Evolutionary conservation across 2,329 filamentous ascomycete genomes (phyloP).

Genomic region (Colletotrichum sp.): DNA sequence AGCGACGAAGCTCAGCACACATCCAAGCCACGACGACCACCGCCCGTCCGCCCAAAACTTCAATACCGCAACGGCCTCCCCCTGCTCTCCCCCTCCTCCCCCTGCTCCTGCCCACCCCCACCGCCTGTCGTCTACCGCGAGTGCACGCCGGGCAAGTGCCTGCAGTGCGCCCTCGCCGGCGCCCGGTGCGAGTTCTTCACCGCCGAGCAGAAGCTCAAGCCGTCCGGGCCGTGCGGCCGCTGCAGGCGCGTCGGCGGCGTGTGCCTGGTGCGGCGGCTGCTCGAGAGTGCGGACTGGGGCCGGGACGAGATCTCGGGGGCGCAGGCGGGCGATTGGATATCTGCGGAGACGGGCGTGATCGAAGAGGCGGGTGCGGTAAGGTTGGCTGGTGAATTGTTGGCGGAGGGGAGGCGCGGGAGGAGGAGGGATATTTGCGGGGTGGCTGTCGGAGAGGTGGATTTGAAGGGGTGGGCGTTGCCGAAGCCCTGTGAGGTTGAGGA

Average conservation of each 20-base stretch:
- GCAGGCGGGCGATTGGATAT: neutral
- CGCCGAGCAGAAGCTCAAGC: neutral
- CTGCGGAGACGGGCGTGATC: neutral
- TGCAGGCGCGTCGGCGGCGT: neutral
- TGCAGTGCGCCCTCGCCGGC: neutral
- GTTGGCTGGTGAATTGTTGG: neutral
- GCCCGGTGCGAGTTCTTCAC: neutral
- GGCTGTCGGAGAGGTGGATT: neutral
- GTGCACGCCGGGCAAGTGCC: neutral
- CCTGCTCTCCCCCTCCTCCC: neutral
- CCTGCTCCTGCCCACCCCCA: neutral
- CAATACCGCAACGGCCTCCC: neutral
- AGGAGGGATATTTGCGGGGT: neutral
- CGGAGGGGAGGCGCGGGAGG: neutral
- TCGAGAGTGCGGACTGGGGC: neutral
- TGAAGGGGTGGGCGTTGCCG: neutral
- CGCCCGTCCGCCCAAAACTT: neutral
- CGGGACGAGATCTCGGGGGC: neutral
- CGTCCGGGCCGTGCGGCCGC: neutral
- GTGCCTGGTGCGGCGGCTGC: neutral
- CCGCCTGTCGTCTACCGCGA: neutral
- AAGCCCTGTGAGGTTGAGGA: neutral
- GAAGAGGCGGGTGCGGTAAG: neutral
- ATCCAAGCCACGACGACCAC: neutral
- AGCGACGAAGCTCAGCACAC: neutral